These are phyloP conservation scores for Boeremia lycopersici DNA, from an alignment of 2,329 filamentous ascomycete genomes.

Conservation along the genomic window DNA sequence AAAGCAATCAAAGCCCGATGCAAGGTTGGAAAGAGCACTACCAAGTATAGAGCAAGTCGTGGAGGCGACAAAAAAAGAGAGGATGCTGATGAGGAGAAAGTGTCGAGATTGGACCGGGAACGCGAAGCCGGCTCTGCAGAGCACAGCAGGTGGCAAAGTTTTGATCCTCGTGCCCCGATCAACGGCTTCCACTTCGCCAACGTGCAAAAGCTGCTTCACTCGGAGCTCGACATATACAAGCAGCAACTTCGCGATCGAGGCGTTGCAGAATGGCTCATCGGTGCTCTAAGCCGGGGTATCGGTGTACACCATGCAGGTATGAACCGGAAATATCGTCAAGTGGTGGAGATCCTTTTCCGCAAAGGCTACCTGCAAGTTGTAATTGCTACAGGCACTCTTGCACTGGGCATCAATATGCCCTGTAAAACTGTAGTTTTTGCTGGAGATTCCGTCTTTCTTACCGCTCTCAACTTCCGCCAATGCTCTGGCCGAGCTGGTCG, in stretches of 20 bases:
- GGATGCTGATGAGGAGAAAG: not conserved
- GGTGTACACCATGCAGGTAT: not conserved
- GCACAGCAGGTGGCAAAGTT: not conserved
- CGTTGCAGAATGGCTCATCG: not conserved
- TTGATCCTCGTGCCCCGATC: not conserved
- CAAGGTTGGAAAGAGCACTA: not conserved
- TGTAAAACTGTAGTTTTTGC: conserved; percentile 81
- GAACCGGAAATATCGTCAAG: conserved; percentile 22
- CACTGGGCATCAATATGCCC: conserved; percentile 74
- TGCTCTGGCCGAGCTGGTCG: conserved; percentile 78
- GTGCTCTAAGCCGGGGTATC: not conserved
- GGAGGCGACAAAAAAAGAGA: not conserved
- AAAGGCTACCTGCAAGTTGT: conserved; percentile 73
- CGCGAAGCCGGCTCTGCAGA: not conserved
- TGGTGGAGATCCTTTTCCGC: conserved; percentile 75
- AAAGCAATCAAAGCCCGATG: not conserved
- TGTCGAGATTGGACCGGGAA: not conserved
- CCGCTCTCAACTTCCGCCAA: conserved; percentile 77
- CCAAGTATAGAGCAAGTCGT: not conserved
- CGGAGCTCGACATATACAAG: not conserved
- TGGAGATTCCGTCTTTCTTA: conserved; percentile 74
- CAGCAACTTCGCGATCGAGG: not conserved
- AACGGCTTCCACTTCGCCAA: not conserved
- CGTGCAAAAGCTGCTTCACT: not conserved
- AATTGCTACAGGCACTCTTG: conserved; percentile 75